phyloP scores from a whole-genome alignment of 1,284 basidiomycete genomes.

The Leccinum subrobustum region DNA sequence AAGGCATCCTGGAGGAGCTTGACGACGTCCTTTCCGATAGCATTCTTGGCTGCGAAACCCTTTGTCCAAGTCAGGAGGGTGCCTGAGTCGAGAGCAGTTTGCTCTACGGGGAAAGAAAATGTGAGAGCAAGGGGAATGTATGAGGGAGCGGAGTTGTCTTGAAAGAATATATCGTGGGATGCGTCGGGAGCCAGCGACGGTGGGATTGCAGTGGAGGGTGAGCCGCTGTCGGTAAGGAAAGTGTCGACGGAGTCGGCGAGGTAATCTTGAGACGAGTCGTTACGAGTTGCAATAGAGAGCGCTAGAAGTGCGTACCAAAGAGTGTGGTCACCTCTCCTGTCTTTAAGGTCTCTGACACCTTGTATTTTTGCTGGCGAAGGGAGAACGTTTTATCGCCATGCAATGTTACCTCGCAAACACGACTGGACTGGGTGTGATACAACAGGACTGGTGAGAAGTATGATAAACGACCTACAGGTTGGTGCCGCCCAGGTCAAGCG shows the following conservation, averaged over 20 bases:
- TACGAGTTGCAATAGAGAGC: slow-evolving; percentile 3
- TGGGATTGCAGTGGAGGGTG: slow-evolving; percentile 42
- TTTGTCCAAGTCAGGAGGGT: slow-evolving; percentile 97
- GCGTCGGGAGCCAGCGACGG: slow-evolving; percentile 36
- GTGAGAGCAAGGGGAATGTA: slow-evolving; percentile 84
- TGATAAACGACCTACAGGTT: slow-evolving; percentile 68
- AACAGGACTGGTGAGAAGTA: background rate
- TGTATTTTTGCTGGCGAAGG: slow-evolving; percentile 92
- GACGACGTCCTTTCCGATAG: slow-evolving; percentile 91
- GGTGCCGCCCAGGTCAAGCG: slow-evolving; percentile 92
- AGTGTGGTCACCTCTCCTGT: slow-evolving; percentile 81
- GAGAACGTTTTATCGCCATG: slow-evolving; percentile 86
- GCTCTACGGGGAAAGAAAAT: slow-evolving; percentile 97
- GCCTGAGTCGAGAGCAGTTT: slow-evolving; percentile 88
- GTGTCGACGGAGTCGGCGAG: slow-evolving; percentile 94
- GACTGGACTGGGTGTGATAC: slow-evolving; percentile 45
- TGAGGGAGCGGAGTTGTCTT: slow-evolving; percentile 42
- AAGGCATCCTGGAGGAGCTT: slow-evolving; percentile 91
- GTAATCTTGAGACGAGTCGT: slow-evolving; percentile 62
- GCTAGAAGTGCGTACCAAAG: slow-evolving; percentile 63
- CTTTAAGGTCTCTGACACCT: slow-evolving; percentile 87
- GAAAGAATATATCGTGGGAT: slow-evolving; percentile 23
- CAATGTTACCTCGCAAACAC: slow-evolving; percentile 92
- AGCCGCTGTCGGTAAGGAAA: slow-evolving; percentile 75
- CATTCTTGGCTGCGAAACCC: slow-evolving; percentile 89